Base-by-base conservation (phyloP, 2,329 filamentous ascomycete genomes). In the Aspergillus pseudonomiae region DNA sequence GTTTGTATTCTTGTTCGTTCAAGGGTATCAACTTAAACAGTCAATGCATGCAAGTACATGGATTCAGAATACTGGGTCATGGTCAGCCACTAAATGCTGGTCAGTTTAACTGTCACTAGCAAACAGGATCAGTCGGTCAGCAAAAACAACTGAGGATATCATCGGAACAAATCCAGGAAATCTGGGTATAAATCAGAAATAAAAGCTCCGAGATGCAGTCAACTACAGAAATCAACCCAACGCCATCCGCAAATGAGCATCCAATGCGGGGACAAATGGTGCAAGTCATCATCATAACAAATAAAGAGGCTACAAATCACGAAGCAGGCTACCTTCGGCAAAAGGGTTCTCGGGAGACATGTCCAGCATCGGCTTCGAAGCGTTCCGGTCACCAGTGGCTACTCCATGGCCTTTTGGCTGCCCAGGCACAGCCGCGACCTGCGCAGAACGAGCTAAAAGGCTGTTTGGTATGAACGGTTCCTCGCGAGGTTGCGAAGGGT, bases 241-340 rank as follows among this genome's bases (percentile, higher is more conserved):
- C 48, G 16, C 48, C 28, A 12, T 12, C 32, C 28, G 48, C 46
- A 28, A 50, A 30, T 26, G 46, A 50, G 46, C 48, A 52, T 52
- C 19, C 48, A 52, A 32, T 52, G 48, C 48, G 32, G n/a, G 30
- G 28, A 32, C 48, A 52, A 52, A 52, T 52, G 28, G 16, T 52
- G 28, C 9, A 52, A 14, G 19, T 52, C 48, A 52, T 52, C 48
- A 52, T 52, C 48, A 34, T 52, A n/a, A 52, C 6, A n/a, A 7
- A 32, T 21, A 12, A 21, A 21, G 28, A 50, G n/a, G 21, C 48
- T 52, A 52, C 16, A 32, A 12, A 9, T 52, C 28, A 32, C 76
- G 72, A 16, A 83, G 69, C 53, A 83, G 63, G 69, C 81, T 83
- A 3, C 81, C 81, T 64, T 81, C 78, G 4, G 73, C 76, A 65